Evolutionary conservation across 2,329 filamentous ascomycete genomes (phyloP).

Genomic region (Cordyceps cateniannulata): DNA sequence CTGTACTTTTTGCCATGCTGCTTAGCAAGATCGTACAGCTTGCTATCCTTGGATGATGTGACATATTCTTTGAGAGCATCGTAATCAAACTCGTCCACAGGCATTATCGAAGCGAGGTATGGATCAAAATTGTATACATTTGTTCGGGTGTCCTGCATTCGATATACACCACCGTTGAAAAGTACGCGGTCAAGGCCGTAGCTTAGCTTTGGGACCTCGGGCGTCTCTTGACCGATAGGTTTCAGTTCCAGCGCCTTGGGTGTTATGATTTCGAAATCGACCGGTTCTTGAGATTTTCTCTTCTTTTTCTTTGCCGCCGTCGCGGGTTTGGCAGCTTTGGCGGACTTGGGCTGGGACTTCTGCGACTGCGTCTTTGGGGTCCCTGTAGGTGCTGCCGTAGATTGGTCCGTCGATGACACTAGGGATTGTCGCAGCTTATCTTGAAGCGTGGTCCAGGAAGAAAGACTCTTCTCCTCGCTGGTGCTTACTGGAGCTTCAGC

Average conservation of each 20-base stretch:
- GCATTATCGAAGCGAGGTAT: constrained; percentile 89
- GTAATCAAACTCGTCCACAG: constrained; percentile 87
- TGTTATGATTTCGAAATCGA: constrained; percentile 24
- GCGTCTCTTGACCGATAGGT: constrained; percentile 28
- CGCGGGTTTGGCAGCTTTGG: background rate
- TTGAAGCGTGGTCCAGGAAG: background rate
- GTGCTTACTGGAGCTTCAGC: background rate
- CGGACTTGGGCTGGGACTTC: background rate
- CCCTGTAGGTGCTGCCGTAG: background rate
- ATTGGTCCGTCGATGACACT: background rate
- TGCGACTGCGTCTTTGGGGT: background rate
- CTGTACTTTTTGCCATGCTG: constrained; percentile 71
- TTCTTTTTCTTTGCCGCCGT: background rate
- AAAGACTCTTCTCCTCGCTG: background rate
- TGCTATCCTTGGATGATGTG: constrained; percentile 79
- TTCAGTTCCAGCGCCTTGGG: constrained; percentile 22
- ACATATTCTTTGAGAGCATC: constrained; percentile 78
- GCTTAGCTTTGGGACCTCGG: constrained; percentile 52
- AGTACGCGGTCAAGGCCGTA: constrained; percentile 83
- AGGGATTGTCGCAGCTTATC: background rate
- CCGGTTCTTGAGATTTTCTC: background rate
- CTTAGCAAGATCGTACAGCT: constrained; percentile 61
- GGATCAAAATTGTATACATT: constrained; percentile 96
- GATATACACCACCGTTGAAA: constrained; percentile 91
- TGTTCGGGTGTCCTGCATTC: constrained; percentile 80